Base-by-base conservation (phyloP, 2,329 filamentous ascomycete genomes). In the Calonectria pauciramosa region DNA sequence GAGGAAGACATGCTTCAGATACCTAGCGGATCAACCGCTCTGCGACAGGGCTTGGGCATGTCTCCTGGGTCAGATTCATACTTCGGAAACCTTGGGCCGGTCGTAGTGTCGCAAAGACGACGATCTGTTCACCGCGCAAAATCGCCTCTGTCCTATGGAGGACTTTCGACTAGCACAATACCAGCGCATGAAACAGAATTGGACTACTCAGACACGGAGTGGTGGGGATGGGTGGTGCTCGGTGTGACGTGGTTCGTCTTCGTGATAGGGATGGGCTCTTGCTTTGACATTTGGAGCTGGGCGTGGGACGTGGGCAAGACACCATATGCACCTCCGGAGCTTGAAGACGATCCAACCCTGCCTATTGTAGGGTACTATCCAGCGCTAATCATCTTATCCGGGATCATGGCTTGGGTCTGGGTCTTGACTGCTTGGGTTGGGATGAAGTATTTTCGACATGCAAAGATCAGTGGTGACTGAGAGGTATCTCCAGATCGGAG, bases 401-500 rank as follows among this genome's bases (percentile, higher is more conserved):
- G 93, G 63, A 95, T 99, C 34, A 98, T 99, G 95, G 96, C 96
- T 23, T 99, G 97, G 97, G 95, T 99, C 8, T 99, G 97, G 97
- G 97, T 99, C 23, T 92, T 98, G 16, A 93, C 97, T 72, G 97
- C 97, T 14, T 99, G 97, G 97, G 94, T 99, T 64, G 97, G 97
- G 30, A 99, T 99, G 96, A 99, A 99, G 85, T 99, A 99, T 85
- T 99, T 99, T 83, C 93, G 96, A 80, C 97, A 99, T 88, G 96
- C 97, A 41, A 98, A 98, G 87, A 97, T 99, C 73, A 91, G 88
- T 71, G 90, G 90, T 38, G 91, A 92, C 82, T 95, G 79, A 86
- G 44, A 44, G 14, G 20, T 18, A 36, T 63, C n/a, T 63, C 14
- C 56, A 10, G 47, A 69, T 68, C 23, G 20, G 23, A 18, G 20